These are phyloP conservation scores for Akanthomyces dipterigenus DNA, from an alignment of 2,329 filamentous ascomycete genomes.

Conservation along the genomic window DNA sequence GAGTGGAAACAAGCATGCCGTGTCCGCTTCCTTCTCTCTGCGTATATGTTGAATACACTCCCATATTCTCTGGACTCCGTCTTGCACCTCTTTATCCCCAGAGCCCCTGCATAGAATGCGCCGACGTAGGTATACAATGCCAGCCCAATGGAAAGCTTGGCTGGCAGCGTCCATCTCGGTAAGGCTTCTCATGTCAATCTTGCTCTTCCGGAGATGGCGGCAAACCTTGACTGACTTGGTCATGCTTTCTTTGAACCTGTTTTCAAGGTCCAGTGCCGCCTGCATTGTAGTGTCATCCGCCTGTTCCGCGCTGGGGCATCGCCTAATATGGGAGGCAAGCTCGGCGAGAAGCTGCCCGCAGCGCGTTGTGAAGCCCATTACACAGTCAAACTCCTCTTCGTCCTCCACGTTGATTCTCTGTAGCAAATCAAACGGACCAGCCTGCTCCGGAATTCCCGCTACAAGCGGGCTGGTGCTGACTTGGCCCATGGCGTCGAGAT, in stretches of 20 bases:
- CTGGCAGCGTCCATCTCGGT: slow-evolving; percentile 66
- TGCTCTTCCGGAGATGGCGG: slow-evolving; percentile 39
- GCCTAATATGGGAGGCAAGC: background rate
- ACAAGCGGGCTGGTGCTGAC: slow-evolving; percentile 49
- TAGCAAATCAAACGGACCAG: background rate
- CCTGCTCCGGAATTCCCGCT: background rate
- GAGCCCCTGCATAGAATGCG: slow-evolving; percentile 60
- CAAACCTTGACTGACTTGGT: slow-evolving; percentile 34
- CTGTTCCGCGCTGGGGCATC: background rate
- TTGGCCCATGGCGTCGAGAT: slow-evolving; percentile 72
- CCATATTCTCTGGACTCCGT: slow-evolving; percentile 57
- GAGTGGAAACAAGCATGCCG: slow-evolving; percentile 70
- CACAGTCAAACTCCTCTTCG: slow-evolving; percentile 67
- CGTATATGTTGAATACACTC: slow-evolving; percentile 55
- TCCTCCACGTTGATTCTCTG: slow-evolving; percentile 2
- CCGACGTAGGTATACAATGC: slow-evolving; percentile 67
- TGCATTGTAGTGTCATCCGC: slow-evolving; percentile 23
- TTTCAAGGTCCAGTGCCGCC: slow-evolving; percentile 50
- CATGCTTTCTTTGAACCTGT: slow-evolving; percentile 54
- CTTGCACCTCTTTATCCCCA: slow-evolving; percentile 53
- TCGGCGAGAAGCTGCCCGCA: slow-evolving; percentile 68
- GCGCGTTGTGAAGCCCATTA: slow-evolving; percentile 54
- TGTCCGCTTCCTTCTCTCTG: slow-evolving; percentile 63
- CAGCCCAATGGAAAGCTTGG: slow-evolving; percentile 73
- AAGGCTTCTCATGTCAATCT: slow-evolving; percentile 48